These are phyloP conservation scores for Colletotrichum higginsianum DNA, from an alignment of 2,329 filamentous ascomycete species.

Conservation along the genomic window DNA sequence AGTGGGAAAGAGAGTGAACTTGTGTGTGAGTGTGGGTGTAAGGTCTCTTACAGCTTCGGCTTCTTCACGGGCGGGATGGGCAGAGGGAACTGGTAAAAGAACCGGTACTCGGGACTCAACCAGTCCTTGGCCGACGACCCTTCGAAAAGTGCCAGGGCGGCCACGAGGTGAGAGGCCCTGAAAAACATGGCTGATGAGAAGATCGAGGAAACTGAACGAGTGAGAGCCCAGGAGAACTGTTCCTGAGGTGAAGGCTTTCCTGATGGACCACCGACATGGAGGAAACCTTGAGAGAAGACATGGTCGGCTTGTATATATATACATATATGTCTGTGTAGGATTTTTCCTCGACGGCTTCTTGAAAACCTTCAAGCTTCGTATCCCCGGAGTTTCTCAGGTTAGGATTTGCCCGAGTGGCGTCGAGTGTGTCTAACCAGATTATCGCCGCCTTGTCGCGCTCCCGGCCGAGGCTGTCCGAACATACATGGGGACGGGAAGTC, in stretches of 20 bases:
- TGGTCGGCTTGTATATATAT: conserved; percentile 7
- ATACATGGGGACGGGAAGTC: conserved; percentile 1
- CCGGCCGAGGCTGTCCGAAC: conserved; percentile 15
- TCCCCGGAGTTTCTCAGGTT: background rate
- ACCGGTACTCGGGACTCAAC: conserved; percentile 53
- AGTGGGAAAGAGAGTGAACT: too few species aligned
- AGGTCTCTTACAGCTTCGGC: conserved; percentile 54
- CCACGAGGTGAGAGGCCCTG: conserved; percentile 14
- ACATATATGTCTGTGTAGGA: too few species aligned
- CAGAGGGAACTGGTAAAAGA: conserved; percentile 57
- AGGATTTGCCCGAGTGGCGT: conserved; percentile 20
- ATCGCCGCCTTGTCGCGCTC: conserved; percentile 16
- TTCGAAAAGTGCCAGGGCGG: conserved; percentile 29
- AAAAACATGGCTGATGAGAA: conserved; percentile 17
- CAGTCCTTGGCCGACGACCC: conserved; percentile 42
- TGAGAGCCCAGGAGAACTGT: background rate
- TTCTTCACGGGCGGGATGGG: conserved; percentile 61
- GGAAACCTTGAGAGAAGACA: background rate
- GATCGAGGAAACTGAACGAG: background rate
- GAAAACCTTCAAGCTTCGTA: conserved; percentile 7
- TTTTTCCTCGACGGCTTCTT: background rate
- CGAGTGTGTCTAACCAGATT: conserved; percentile 3
- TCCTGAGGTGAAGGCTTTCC: background rate
- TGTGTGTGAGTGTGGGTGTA: too few species aligned
- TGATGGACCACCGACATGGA: background rate